Conservation (phyloP, 2,329 filamentous ascomycete species). For the Bipolaris oryzae region DNA sequence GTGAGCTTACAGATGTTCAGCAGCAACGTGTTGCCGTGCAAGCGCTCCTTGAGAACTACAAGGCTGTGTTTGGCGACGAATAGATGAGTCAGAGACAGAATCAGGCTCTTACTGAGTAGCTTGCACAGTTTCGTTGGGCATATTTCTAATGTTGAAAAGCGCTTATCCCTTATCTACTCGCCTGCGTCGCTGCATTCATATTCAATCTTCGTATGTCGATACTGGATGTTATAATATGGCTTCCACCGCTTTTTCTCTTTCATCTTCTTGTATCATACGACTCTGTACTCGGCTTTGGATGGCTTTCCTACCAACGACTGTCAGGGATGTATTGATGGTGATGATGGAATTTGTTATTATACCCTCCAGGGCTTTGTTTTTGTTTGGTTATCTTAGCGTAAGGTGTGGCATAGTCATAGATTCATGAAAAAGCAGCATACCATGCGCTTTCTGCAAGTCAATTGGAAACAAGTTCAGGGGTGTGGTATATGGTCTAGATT, state of each 20-base stretch:
- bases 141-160: neutral
- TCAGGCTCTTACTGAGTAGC: neutral
- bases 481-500: neutral
- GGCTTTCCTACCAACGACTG: conserved; percentile 15
- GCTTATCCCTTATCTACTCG: neutral
- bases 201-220: conserved; percentile 9
- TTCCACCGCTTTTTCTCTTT: conserved; percentile 2
- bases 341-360: conserved; percentile 26
- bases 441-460: neutral
- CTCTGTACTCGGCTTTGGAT: conserved; percentile 15
- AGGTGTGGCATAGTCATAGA: conserved; percentile 10
- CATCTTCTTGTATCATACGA: conserved; percentile 21
- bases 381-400: conserved; percentile 9
- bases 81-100: conserved; percentile 15
- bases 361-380: conserved; percentile 30
- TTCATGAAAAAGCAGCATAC: conserved; percentile 5
- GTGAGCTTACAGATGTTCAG: conserved; percentile 96
- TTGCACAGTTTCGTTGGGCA: neutral
- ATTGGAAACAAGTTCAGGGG: neutral
- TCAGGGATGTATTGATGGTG: conserved; percentile 20
- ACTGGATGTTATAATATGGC: conserved; percentile 10
- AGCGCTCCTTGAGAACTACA: conserved; percentile 89
- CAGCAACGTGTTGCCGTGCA: conserved; percentile 91
- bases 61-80: conserved; percentile 71
- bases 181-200: conserved; percentile 2